Percentiles rank a stretch among this genome's conserved stretches.
Conservation (phyloP, 306 rosid species). For the Citrullus mucosospermus region DNA sequence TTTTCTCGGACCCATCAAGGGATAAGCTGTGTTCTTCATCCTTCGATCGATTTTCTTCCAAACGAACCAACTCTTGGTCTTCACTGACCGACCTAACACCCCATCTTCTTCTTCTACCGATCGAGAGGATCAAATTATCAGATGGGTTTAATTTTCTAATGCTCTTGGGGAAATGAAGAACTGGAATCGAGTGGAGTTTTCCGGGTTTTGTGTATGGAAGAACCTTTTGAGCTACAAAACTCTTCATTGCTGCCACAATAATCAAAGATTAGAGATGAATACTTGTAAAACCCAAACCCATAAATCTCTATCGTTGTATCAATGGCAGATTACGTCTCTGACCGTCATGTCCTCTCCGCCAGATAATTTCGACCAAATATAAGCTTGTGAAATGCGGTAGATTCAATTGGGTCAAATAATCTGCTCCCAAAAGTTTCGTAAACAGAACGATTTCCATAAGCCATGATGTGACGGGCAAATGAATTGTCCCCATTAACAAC, state of each 20-base stretch:
- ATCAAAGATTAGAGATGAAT: not conserved
- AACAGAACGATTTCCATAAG: not conserved
- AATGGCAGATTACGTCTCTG: not conserved
- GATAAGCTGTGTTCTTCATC: constrained; percentile 19
- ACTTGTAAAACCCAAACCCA: not conserved
- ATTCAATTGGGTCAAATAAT: not conserved
- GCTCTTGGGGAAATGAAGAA: constrained; percentile 13
- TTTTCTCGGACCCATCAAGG: constrained; percentile 24
- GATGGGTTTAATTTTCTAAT: constrained; percentile 3
- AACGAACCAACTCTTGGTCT: constrained; percentile 37
- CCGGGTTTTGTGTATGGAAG: constrained; percentile 14
- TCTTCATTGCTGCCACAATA: constrained; percentile 33
- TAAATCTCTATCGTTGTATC: not conserved
- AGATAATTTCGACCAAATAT: not conserved
- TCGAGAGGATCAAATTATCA: constrained; percentile 10
- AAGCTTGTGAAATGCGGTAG: not conserved
- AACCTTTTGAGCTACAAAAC: constrained; percentile 16
- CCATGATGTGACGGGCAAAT: not conserved
- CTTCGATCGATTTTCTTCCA: constrained; percentile 13
- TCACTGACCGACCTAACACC: constrained; percentile 31
- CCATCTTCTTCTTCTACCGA: constrained; percentile 22
- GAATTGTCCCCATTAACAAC: not conserved
- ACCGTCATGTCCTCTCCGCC: not conserved
- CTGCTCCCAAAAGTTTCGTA: not conserved
- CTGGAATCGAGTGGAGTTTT: constrained; percentile 12